These are phyloP conservation scores for Thermochaetoides thermophila DNA, from an alignment of 495 filamentous ascomycete genomes.

Conservation along the genomic window DNA sequence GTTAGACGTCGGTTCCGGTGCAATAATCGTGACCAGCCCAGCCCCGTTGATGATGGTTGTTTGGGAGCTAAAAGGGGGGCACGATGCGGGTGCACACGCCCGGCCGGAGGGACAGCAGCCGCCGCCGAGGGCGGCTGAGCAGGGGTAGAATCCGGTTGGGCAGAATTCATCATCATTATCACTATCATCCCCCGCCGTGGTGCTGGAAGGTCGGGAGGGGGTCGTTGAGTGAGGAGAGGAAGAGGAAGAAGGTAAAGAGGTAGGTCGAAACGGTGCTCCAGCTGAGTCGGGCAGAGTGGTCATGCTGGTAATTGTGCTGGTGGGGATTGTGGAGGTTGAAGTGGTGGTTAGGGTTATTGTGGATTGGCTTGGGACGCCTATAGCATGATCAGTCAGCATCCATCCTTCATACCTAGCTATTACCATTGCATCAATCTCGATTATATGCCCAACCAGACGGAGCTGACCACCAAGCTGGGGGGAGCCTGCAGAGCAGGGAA, in stretches of 20 bases:
- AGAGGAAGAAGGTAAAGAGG: slow-evolving; percentile 17
- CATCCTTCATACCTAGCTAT: too few relatives aligned
- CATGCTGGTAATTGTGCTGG: slow-evolving; percentile 13
- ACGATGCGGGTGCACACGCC: slow-evolving; percentile 48
- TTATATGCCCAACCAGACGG: too few relatives aligned
- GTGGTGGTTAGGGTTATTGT: slow-evolving; percentile 23
- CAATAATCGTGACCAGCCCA: slow-evolving; percentile 52
- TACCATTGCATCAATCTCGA: too few relatives aligned
- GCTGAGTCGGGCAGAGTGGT: slow-evolving; percentile 27
- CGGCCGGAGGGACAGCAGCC: slow-evolving; percentile 63
- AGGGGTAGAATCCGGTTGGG: slow-evolving; percentile 42
- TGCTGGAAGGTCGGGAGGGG: slow-evolving; percentile 1
- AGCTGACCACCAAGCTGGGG: too few relatives aligned
- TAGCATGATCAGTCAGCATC: too few relatives aligned
- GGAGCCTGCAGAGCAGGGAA: slow-evolving; percentile 23
- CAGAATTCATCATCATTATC: slow-evolving; percentile 25
- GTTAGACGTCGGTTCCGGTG: slow-evolving; percentile 20
- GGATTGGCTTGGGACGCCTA: slow-evolving; percentile 11
- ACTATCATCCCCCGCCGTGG: neutral
- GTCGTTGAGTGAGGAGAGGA: slow-evolving; percentile 2
- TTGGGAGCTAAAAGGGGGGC: slow-evolving; percentile 33
- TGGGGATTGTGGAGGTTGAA: slow-evolving; percentile 18
- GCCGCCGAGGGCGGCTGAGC: slow-evolving; percentile 33
- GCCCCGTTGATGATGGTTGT: slow-evolving; percentile 47
- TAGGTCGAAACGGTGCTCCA: slow-evolving; percentile 25